A percentile compares a stretch with the other conserved stretches of the same genome.
phyloP scores from a whole-genome alignment of 352 stramenopile genomes.

The Phytophthora cryptogea region DNA sequence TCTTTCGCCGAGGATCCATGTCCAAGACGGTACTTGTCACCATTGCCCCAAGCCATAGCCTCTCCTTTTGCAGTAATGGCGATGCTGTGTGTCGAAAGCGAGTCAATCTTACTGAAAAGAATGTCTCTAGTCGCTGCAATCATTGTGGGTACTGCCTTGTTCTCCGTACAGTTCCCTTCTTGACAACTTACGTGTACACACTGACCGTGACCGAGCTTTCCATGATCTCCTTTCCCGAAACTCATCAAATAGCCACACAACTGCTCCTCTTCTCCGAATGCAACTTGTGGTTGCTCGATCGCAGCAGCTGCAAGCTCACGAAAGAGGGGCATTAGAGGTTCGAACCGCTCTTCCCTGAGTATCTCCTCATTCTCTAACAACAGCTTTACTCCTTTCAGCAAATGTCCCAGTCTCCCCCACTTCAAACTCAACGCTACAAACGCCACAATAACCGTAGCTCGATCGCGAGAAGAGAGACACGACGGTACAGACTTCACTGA shows the following conservation, averaged over 20 bases:
- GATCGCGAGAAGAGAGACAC: conserved; percentile 31
- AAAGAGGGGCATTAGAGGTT: conserved; percentile 41
- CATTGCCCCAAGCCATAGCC: conserved; percentile 82
- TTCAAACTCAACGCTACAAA: conserved; percentile 76
- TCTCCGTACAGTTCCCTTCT: conserved; percentile 84
- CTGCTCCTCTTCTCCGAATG: conserved; percentile 35
- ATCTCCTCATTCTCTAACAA: conserved; percentile 37
- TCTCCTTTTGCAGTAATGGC: conserved; percentile 69
- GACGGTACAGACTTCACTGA: neutral
- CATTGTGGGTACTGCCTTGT: conserved; percentile 72
- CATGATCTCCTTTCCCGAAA: conserved; percentile 86
- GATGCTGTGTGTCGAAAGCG: conserved; percentile 83
- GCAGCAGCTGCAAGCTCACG: conserved; percentile 40
- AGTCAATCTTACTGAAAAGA: conserved; percentile 74
- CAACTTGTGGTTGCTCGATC: conserved; percentile 25
- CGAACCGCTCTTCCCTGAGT: conserved; percentile 26
- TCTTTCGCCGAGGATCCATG: conserved; percentile 78
- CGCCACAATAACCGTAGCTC: conserved; percentile 43
- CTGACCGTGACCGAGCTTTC: conserved; percentile 80
- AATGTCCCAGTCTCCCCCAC: conserved; percentile 55
- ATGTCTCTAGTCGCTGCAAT: conserved; percentile 57
- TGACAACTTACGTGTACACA: conserved; percentile 66
- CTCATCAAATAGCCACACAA: conserved; percentile 67
- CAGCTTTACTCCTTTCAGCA: conserved; percentile 48
- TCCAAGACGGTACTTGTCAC: conserved; percentile 81